Conservation (phyloP, 371 early-diverging fungal genomes). For the Apophysomyces elegans region DNA sequence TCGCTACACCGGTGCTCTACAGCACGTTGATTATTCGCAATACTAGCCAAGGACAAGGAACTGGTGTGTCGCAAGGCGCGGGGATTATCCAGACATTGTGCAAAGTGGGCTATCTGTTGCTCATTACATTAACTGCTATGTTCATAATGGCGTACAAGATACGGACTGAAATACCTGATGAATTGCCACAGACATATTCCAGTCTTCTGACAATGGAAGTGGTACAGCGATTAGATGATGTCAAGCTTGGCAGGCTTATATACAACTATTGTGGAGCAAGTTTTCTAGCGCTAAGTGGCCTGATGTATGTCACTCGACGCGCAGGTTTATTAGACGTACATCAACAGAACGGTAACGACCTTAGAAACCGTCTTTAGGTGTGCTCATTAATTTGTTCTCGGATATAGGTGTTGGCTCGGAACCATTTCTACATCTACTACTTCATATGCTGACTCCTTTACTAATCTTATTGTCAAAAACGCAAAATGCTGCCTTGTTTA, state of each 20-base stretch:
- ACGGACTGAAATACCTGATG: slow-evolving; percentile 17
- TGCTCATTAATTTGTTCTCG: neutral
- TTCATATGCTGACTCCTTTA: slow-evolving; percentile 49
- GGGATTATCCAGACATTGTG: slow-evolving; percentile 28
- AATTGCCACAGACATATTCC: slow-evolving; percentile 25
- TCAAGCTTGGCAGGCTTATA: slow-evolving; percentile 42
- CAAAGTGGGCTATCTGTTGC: slow-evolving; percentile 19
- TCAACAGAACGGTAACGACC: slow-evolving; percentile 13
- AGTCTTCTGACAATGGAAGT: slow-evolving; percentile 26
- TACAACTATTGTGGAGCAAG: slow-evolving; percentile 44
- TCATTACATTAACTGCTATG: slow-evolving; percentile 20
- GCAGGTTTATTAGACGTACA: slow-evolving; percentile 25
- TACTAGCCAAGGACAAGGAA: slow-evolving; percentile 4
- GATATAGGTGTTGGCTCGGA: neutral
- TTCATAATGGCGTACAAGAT: slow-evolving; percentile 42
- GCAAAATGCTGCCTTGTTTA: slow-evolving; percentile 65
- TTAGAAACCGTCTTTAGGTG: neutral
- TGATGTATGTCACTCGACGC: slow-evolving; percentile 39
- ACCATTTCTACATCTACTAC: slow-evolving; percentile 28
- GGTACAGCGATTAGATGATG: slow-evolving; percentile 29
- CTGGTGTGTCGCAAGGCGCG: slow-evolving; percentile 30
- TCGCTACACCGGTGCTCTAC: slow-evolving; percentile 8
- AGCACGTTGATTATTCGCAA: neutral
- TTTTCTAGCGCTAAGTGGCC: slow-evolving; percentile 30
- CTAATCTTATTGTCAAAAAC: slow-evolving; percentile 63